Evolutionary conservation across 208 protist genomes (phyloP), one percentile per base, ranked within the genome.

Genomic region (Wallacemonas collosoma): DNA sequence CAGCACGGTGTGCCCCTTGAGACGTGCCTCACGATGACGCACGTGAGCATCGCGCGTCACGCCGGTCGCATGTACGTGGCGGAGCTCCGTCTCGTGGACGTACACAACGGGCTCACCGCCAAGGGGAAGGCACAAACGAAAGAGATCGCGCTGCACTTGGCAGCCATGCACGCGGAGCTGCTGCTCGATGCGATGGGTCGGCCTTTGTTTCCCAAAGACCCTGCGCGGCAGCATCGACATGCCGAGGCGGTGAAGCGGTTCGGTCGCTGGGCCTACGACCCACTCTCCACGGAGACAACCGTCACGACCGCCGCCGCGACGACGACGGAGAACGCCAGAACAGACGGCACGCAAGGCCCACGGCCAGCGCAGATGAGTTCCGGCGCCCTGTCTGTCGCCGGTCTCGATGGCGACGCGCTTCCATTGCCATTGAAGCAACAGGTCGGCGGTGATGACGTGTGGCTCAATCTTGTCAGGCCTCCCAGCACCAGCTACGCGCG

Each of bases 131-230:
- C 86, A 14, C 79, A 80, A 69, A 88, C 79, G n/a, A 50, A 78
- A 62, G 79, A 92, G 38, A 69, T 87, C 50, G 87, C 90, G 9
- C 45, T 87, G n/a, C 71, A 80, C 40, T 82, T 95, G 26, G 90
- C 90, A 2, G 81, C 84, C 5, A 95, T 95, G 89, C 88, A 94
- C 75, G 90, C 86, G 38, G 88, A 96, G 72, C 73, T 96, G 51
- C 77, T 94, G 39, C 71, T 93, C 36, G 93, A 93, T 55, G 85
- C 88, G 0, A 68, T 93, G 26, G 88, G 80, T 0, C 71, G 75
- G 3, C 75, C 82, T 11, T 67, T 97, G 26, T 95, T 94, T 53
- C 87, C 88, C 9, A 38, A 64, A 1, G 86, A 93, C 54, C 36
- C 45, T 0, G 62, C 48, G 8, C 82, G 82, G 5, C 90, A 95